Evolutionary conservation across 768 basidiomycete genomes (phyloP).

Genomic region (Pseudohyphozyma bogoriensis): DNA sequence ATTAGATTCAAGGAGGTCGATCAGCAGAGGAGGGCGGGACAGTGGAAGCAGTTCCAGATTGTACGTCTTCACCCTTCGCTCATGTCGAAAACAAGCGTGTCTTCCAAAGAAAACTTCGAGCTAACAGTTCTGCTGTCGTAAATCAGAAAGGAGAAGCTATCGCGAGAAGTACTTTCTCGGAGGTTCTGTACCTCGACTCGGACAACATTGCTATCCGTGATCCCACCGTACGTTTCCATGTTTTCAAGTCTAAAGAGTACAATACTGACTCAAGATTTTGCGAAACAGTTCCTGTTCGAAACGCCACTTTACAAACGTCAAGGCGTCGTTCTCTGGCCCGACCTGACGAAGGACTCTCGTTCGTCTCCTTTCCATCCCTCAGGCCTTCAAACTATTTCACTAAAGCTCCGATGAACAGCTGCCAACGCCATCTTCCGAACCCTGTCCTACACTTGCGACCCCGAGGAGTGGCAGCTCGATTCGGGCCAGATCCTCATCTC

Average conservation of each 20-base stretch:
- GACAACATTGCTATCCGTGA: constrained; percentile 41
- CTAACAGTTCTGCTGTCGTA: not conserved
- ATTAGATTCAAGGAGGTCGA: constrained; percentile 33
- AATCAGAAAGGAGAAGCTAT: not conserved
- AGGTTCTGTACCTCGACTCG: constrained; percentile 41
- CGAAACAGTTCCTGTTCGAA: constrained; percentile 37
- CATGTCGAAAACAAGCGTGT: too few species aligned
- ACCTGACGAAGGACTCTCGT: constrained; percentile 41
- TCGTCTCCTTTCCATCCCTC: not conserved
- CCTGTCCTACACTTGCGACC: constrained; percentile 37
- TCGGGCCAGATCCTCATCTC: constrained; percentile 40
- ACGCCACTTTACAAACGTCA: constrained; percentile 33
- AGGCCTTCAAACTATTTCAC: not conserved
- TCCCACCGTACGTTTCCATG: constrained; percentile 27
- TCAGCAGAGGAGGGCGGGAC: not conserved
- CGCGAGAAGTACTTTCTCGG: constrained; percentile 14
- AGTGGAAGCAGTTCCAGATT: constrained; percentile 37
- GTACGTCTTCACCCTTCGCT: constrained; percentile 14
- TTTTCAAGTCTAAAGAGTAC: not conserved
- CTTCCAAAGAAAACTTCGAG: too few species aligned
- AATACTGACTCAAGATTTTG: not conserved
- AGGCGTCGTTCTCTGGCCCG: constrained; percentile 43
- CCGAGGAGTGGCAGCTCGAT: constrained; percentile 41
- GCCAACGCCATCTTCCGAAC: constrained; percentile 43
- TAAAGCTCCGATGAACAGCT: constrained; percentile 24